phyloP scores from a whole-genome alignment of 768 basidiomycete genomes.

The Boletus rubescentipes region DNA sequence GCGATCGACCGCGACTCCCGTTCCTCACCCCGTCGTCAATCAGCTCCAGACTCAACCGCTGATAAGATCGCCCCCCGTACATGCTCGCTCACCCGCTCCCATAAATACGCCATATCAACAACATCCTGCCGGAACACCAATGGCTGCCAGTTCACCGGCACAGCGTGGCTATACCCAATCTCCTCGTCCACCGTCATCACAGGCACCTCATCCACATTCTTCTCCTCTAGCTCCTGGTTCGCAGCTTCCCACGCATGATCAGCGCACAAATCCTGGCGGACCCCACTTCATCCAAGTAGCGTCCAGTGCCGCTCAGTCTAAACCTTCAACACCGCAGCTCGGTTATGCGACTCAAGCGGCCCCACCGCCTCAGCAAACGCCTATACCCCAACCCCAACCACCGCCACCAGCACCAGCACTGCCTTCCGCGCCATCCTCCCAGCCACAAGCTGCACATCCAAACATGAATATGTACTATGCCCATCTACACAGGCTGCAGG shows the following conservation, averaged over 20 bases:
- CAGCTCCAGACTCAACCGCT: constrained; percentile 32
- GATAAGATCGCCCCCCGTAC: constrained; percentile 31
- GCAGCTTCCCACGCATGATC: constrained; percentile 27
- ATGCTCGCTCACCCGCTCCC: constrained; percentile 28
- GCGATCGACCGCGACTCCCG: constrained; percentile 31
- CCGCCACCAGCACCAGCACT: too few relatives aligned
- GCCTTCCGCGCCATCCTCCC: constrained; percentile 14
- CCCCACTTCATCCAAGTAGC: constrained; percentile 30
- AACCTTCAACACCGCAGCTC: constrained; percentile 32
- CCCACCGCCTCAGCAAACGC: constrained; percentile 20
- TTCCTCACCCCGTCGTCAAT: constrained; percentile 33
- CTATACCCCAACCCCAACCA: constrained; percentile 21
- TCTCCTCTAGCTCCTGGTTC: constrained; percentile 31
- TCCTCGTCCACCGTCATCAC: constrained; percentile 34
- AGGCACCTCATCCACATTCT: constrained; percentile 29
- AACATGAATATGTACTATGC: constrained; percentile 16
- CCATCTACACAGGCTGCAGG: constrained; percentile 22
- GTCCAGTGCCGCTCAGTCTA: constrained; percentile 22
- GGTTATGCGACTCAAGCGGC: constrained; percentile 22
- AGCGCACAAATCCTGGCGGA: constrained; percentile 20
- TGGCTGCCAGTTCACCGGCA: constrained; percentile 28
- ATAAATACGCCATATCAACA: constrained; percentile 24
- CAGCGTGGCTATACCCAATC: constrained; percentile 36
- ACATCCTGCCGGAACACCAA: constrained; percentile 17
- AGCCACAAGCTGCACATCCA: constrained; percentile 20